Base-by-base conservation (phyloP, 2,329 filamentous ascomycete species). In the Aureobasidium lini region DNA sequence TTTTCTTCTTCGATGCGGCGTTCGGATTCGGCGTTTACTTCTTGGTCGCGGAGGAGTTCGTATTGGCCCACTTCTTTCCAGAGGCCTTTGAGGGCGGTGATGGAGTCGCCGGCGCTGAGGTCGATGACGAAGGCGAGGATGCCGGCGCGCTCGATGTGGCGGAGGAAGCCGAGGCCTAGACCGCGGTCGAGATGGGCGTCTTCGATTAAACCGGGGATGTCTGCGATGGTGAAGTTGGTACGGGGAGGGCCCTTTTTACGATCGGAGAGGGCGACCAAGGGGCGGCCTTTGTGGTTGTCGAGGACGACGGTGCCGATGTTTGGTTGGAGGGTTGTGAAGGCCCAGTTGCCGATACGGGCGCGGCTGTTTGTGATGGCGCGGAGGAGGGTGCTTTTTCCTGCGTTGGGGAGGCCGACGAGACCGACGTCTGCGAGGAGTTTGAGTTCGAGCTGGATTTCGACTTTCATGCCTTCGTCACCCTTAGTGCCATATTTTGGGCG, bases 241-340 rank as follows among this genome's bases (percentile, higher is more conserved):
- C 91, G 82, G 0, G 82, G 70, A 10, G 42, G 53, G 1, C 54
- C 44, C 18, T 39, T 54, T 50, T 29, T 50, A 18, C 37, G 18
- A 66, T 74, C 66, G 68, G 70, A 64, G 67, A 74, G 67, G 48
- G 78, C 72, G 37, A 84, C 70, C 6, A 75, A 63, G 1, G 91
- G 90, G 0, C 89, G 84, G 2, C 92, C 90, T 60, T 85, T 86
- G 75, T 94, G 84, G 70, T 92, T 84, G 72, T 99, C 94, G 10
- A 99, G 82, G 13, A 97, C 87, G 6, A 99, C 90, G 0, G 94
- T 99, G 53, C 94, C 94, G 58, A 99, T 95, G 66, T 95, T 96
- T 2, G 94, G 94, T 66, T 92, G 87, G 8, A 99, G 79, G 0
- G 94, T 99, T 3, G 94, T 99, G 72, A 99, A 99, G 9, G 91